Conservation (phyloP, 2,329 filamentous ascomycete species). For the Lomentospora prolificans region DNA sequence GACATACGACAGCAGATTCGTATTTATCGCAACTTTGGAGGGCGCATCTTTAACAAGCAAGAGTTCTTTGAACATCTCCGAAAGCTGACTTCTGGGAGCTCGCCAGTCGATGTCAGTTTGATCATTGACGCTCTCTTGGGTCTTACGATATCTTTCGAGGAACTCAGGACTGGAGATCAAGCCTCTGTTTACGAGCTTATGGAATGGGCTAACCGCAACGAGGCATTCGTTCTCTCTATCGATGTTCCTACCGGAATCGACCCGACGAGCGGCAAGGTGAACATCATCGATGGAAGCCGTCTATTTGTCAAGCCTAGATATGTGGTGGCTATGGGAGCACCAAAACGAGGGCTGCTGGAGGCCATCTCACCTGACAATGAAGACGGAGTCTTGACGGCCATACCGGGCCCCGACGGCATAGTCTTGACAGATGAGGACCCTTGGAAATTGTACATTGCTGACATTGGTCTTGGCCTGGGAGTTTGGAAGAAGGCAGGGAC, state of each 20-base stretch:
- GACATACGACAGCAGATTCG: conserved; percentile 72
- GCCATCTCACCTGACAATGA: conserved; percentile 43
- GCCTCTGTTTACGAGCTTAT: conserved; percentile 81
- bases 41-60: conserved; percentile 54
- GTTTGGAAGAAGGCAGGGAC: conserved; percentile 81
- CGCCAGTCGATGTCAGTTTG: conserved; percentile 57
- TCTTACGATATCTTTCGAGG: conserved; percentile 79
- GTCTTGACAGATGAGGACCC: conserved; percentile 37
- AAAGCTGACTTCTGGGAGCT: conserved; percentile 32
- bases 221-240: conserved; percentile 74
- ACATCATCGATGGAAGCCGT: conserved; percentile 61
- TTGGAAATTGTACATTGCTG: conserved; percentile 77
- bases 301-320: conserved; percentile 75
- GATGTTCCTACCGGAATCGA: conserved; percentile 86
- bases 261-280: conserved; percentile 60
- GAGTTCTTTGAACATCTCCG: conserved; percentile 52
- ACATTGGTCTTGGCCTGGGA: conserved; percentile 73
- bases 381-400: conserved; percentile 9
- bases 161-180: conserved; percentile 73
- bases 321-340: conserved; percentile 77
- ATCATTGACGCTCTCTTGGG: conserved; percentile 86
- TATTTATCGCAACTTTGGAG: conserved; percentile 75
- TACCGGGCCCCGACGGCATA: conserved; percentile 16
- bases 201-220: conserved; percentile 84
- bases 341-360: conserved; percentile 74